These are phyloP conservation scores for Setaria viridis DNA, from an alignment of 202 grass and related monocot species.

Conservation along the genomic window DNA sequence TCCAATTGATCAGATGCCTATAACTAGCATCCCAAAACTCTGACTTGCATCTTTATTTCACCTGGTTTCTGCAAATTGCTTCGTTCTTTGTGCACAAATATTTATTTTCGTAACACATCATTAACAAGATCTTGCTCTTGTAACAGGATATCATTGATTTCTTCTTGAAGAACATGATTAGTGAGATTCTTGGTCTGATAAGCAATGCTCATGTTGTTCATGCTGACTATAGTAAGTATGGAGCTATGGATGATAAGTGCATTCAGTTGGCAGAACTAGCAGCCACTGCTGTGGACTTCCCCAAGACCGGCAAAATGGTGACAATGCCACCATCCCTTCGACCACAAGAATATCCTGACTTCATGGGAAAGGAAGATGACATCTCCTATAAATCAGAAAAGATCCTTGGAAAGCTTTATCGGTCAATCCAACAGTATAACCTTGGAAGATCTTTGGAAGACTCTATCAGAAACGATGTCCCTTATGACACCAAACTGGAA, in stretches of 20 bases:
- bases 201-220: constrained; percentile 95
- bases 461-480: constrained; percentile 38
- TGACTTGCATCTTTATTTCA: constrained; percentile 16
- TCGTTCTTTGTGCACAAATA: neutral
- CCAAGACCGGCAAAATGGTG: constrained; percentile 80
- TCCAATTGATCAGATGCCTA: neutral
- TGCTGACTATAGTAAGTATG: constrained; percentile 72
- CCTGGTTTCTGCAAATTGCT: neutral
- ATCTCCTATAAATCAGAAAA: constrained; percentile 83
- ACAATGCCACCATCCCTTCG: constrained; percentile 62
- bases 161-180: constrained; percentile 94
- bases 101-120: neutral
- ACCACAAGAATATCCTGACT: constrained; percentile 86
- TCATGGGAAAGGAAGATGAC: constrained; percentile 84
- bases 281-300: constrained; percentile 86
- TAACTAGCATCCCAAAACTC: neutral
- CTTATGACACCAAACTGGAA: constrained; percentile 78
- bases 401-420: constrained; percentile 80
- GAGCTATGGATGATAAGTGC: constrained; percentile 87
- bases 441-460: constrained; percentile 44
- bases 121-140: constrained; percentile 2
- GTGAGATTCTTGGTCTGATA: constrained; percentile 81
- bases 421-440: constrained; percentile 56
- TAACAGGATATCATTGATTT: constrained; percentile 85
- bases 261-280: constrained; percentile 78